phyloP scores from a whole-genome alignment of 495 filamentous ascomycete species.

The Penicillium herquei region DNA sequence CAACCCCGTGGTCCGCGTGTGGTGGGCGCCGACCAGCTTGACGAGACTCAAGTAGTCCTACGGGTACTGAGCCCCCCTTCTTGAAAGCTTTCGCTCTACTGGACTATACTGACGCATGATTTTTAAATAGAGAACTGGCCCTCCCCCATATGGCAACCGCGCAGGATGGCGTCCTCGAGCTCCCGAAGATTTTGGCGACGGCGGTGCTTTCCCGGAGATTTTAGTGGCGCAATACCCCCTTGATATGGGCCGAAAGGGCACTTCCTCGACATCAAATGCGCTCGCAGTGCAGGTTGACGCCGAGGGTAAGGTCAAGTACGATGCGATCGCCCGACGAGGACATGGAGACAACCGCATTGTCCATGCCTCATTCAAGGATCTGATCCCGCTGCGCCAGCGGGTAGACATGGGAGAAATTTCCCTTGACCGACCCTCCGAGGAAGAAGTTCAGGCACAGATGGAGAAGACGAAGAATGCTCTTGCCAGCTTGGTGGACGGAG shows the following conservation, averaged over 20 bases:
- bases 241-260: constrained; percentile 82
- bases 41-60: constrained; percentile 83
- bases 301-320: constrained; percentile 92
- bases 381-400: constrained; percentile 91
- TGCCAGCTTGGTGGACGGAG: constrained; percentile 75
- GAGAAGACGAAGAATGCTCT: constrained; percentile 88
- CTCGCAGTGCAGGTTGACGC: constrained; percentile 87
- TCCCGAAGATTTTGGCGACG: constrained; percentile 91
- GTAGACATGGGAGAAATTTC: constrained; percentile 92
- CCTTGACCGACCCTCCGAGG: constrained; percentile 81
- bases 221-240: constrained; percentile 93
- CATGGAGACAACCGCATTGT: constrained; percentile 81
- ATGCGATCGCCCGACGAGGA: constrained; percentile 89
- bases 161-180: constrained; percentile 82
- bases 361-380: constrained; percentile 92
- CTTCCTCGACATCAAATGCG: constrained; percentile 73
- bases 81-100: background rate
- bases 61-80: constrained; percentile 53
- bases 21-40: constrained; percentile 70
- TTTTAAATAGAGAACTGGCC: constrained; percentile 66
- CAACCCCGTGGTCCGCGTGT: constrained; percentile 77
- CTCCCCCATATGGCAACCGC: constrained; percentile 82
- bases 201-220: constrained; percentile 94
- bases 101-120: background rate
- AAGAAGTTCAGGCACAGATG: constrained; percentile 76